Evolutionary conservation across 495 filamentous ascomycete species (phyloP).

Genomic region (Penicillium atrosanguineum): DNA sequence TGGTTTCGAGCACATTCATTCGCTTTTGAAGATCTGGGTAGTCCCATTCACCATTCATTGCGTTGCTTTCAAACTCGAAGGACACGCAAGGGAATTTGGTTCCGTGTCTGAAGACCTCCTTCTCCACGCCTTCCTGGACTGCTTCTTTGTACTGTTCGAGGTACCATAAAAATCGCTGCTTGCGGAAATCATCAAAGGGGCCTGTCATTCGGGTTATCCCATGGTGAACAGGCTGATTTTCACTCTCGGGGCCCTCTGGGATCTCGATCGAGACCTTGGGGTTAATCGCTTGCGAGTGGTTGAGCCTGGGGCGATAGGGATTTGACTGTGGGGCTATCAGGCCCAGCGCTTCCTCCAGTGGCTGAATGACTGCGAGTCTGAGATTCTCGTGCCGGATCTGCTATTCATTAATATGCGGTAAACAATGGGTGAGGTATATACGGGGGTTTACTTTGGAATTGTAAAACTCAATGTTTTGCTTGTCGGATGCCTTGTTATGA

Average conservation of each 20-base stretch:
- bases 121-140: conserved; percentile 58
- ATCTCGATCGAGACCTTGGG: no score
- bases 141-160: conserved; percentile 77
- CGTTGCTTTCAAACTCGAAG: conserved; percentile 76
- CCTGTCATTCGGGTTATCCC: conserved; percentile 45
- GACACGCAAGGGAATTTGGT: conserved; percentile 72
- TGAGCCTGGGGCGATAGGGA: not conserved
- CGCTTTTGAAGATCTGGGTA: conserved; percentile 73
- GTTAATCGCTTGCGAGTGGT: not conserved
- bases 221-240: not conserved
- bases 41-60: conserved; percentile 84
- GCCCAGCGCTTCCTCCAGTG: conserved; percentile 74
- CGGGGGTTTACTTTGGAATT: conserved; percentile 66
- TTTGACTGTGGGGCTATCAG: conserved; percentile 33
- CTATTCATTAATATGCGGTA: not conserved
- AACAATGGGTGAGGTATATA: not conserved
- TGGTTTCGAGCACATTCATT: conserved; percentile 60
- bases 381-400: conserved; percentile 92
- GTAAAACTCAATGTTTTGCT: conserved; percentile 76
- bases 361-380: conserved; percentile 79
- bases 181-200: conserved; percentile 86
- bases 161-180: conserved; percentile 94
- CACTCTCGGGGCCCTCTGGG: no score
- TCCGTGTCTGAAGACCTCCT: conserved; percentile 48
- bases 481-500: conserved; percentile 59